These are phyloP conservation scores for Staphylotrichum longicolle DNA, from an alignment of 495 filamentous ascomycete genomes.

Conservation along the genomic window DNA sequence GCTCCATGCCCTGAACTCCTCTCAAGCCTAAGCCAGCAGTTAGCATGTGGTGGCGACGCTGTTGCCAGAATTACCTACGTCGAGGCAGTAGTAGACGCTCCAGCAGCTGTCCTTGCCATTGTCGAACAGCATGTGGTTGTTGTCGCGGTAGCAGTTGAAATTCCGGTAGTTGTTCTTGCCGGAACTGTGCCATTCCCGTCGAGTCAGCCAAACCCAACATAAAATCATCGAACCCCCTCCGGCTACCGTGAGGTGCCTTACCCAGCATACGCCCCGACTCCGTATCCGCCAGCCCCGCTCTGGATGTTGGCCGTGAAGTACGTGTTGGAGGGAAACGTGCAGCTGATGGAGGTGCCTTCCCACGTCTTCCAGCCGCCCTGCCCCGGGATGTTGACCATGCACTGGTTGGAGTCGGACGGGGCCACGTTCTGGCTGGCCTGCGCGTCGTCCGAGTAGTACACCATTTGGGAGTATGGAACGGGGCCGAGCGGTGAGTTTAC, in stretches of 20 bases:
- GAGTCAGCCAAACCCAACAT: too few species aligned
- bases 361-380: background rate
- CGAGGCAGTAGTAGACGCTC: slow-evolving; percentile 8
- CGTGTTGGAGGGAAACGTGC: slow-evolving; percentile 1
- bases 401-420: background rate
- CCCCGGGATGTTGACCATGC: background rate
- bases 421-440: slow-evolving; percentile 7
- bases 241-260: background rate
- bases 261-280: slow-evolving; percentile 1
- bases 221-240: too few species aligned
- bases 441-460: slow-evolving; percentile 4
- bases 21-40: too few species aligned
- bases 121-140: slow-evolving; percentile 4
- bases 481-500: slow-evolving; percentile 2
- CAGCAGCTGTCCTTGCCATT: background rate
- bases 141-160: slow-evolving; percentile 10
- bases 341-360: slow-evolving; percentile 1
- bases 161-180: slow-evolving; percentile 5
- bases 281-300: background rate
- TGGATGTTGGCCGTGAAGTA: slow-evolving; percentile 6
- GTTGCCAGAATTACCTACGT: background rate
- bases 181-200: background rate
- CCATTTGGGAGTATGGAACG: background rate
- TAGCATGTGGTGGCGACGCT: too few species aligned
- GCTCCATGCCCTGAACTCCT: too few species aligned